Evolutionary conservation across 2,329 filamentous ascomycete species (phyloP).

Genomic region (Aspergillus ruber): DNA sequence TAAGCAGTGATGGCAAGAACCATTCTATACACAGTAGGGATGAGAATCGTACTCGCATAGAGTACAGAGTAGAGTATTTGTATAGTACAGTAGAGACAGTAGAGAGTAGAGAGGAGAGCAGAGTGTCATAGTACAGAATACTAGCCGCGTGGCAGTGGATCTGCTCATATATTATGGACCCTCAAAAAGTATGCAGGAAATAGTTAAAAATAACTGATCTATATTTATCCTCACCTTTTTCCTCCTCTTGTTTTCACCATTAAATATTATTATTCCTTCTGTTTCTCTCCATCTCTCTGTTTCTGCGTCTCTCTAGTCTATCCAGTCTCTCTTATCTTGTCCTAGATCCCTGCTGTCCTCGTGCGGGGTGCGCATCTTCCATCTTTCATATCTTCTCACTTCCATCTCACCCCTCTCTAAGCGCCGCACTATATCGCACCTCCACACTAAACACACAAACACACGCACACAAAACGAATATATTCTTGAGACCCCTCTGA

Average conservation of each 20-base stretch:
- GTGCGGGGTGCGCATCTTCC: not conserved
- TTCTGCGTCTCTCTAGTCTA: not conserved
- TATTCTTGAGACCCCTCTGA: too few relatives aligned
- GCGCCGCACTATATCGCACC: too few relatives aligned
- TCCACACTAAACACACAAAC: too few relatives aligned
- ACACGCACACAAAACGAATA: too few relatives aligned
- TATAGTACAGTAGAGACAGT: too few relatives aligned
- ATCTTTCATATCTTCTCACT: not conserved
- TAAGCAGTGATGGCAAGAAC: too few relatives aligned
- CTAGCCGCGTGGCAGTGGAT: not conserved
- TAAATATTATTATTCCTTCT: slow-evolving; percentile 2
- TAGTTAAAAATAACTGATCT: not conserved
- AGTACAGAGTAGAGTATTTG: too few relatives aligned
- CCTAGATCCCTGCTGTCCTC: not conserved
- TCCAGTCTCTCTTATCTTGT: not conserved
- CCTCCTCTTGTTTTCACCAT: not conserved
- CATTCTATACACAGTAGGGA: too few relatives aligned
- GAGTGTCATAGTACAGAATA: not conserved
- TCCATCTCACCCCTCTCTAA: not conserved
- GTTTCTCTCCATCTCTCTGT: not conserved
- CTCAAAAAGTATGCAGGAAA: not conserved
- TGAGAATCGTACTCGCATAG: too few relatives aligned
- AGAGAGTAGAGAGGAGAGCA: too few relatives aligned
- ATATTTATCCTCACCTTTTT: not conserved
- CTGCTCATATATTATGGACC: not conserved